Evolutionary conservation across 2,329 filamentous ascomycete species (phyloP).

Genomic region (Pseudogymnoascus sp.): DNA sequence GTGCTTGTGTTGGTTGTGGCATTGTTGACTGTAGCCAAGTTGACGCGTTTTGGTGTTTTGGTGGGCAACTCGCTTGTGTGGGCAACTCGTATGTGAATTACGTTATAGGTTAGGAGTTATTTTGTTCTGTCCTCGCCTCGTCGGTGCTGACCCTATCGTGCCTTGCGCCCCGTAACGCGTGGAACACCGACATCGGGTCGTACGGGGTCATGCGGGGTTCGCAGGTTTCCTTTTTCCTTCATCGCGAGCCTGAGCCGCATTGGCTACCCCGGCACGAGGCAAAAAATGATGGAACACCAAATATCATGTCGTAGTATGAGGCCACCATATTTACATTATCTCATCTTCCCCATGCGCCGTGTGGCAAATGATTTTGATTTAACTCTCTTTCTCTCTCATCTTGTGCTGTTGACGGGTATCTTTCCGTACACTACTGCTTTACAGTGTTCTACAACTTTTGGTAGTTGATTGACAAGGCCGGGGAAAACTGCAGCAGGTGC

Average conservation of each 20-base stretch:
- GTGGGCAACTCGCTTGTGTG: too few species aligned
- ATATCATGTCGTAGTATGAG: neutral
- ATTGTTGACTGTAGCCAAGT: too few species aligned
- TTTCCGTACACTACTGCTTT: neutral
- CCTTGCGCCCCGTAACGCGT: neutral
- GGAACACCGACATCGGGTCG: neutral
- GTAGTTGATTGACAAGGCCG: neutral
- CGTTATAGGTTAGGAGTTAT: too few species aligned
- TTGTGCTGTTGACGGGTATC: neutral
- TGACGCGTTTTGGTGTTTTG: too few species aligned
- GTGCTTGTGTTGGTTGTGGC: too few species aligned
- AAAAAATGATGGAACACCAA: neutral
- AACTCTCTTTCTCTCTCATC: neutral
- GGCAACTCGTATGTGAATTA: too few species aligned
- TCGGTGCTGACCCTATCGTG: neutral
- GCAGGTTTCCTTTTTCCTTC: neutral
- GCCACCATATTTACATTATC: neutral
- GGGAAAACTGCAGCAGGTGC: too few species aligned
- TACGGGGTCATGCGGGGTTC: too few species aligned
- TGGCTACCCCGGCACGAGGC: neutral
- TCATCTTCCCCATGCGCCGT: neutral
- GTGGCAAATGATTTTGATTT: neutral
- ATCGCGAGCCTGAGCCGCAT: neutral
- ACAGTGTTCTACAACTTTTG: neutral
- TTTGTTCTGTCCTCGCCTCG: too few species aligned